Evolutionary conservation across 495 filamentous ascomycete genomes (phyloP), one percentile per base, ranked within the genome.

Genomic region (Glutinoglossum americanum): DNA sequence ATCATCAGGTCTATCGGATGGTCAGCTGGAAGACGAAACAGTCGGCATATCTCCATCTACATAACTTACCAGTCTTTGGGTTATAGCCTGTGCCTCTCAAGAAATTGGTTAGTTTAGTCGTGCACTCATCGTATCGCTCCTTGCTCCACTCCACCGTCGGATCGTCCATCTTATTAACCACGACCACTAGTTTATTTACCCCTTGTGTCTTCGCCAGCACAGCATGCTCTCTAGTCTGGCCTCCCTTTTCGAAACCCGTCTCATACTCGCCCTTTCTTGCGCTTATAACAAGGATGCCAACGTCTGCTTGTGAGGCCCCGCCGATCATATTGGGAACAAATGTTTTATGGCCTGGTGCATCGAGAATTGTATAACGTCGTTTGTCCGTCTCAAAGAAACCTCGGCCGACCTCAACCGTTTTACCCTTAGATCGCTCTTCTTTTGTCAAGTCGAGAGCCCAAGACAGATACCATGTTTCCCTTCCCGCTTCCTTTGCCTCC

Each of bases 81-180:
- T 89, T 89, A 73, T 96, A 97, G 33, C 90, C 90, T 23, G 92
- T 83, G 7, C 79, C 82, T 67, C 88, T 93, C 54, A 99, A 73
- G 76, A 94, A 99, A 61, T 79, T 78, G 10, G 78, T 69, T 26
- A 99, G 79, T 72, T 96, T 99, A 59, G 83, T 80, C 0, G 81
- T 90, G 70, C 92, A 97, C 66, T 97, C 92, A 54, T 83, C 78
- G 73, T 87, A 99, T 49, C 92, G 82, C 19, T 83, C 86, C 63
- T 95, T 79, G 62, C 81, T 87, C 92, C 92, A 99, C 63, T 94
- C 79, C 55, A 98, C 92, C 3, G 89, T 99, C 0, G 81, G 74
- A 65, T 99, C 92, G 64, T 99, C 92, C 93, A 97, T 97, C 70
- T 90, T 99, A 77, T 97, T 99, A 61, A 99, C 88, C 28, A 78